Conservation (phyloP, 352 stramenopile genomes). For the Globisporangium rhizosaccharum region DNA sequence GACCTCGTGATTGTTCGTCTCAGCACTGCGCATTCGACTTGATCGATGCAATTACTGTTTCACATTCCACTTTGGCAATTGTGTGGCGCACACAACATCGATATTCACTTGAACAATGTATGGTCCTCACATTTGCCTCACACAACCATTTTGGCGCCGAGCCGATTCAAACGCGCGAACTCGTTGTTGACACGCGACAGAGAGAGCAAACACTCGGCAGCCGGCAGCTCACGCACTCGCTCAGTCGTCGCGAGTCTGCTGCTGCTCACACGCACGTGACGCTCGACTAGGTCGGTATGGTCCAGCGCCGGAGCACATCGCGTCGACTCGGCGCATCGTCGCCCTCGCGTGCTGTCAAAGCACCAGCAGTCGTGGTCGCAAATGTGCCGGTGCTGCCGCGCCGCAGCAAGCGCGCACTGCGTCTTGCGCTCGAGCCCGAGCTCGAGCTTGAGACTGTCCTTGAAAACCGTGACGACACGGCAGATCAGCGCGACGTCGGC, state of each 20-base stretch:
- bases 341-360: conserved; percentile 1
- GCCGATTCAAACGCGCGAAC: too few relatives aligned
- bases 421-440: not conserved
- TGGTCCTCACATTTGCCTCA: too few relatives aligned
- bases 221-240: too few relatives aligned
- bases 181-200: too few relatives aligned
- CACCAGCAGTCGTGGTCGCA: not conserved
- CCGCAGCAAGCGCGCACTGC: conserved; percentile 6
- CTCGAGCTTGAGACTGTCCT: not conserved
- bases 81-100: too few relatives aligned
- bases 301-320: conserved; percentile 8
- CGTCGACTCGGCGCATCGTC: conserved; percentile 6
- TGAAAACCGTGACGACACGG: not conserved
- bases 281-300: not conserved
- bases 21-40: too few relatives aligned
- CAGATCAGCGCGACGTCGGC: not conserved
- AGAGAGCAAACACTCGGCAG: too few relatives aligned
- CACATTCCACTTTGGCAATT: too few relatives aligned
- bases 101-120: too few relatives aligned
- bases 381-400: not conserved
- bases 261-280: not conserved
- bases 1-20: too few relatives aligned
- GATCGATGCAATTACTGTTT: too few relatives aligned
- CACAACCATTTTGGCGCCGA: too few relatives aligned
- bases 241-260: not conserved